Conservation (phyloP, 2,329 filamentous ascomycete genomes). For the Alternaria ethzedia region DNA sequence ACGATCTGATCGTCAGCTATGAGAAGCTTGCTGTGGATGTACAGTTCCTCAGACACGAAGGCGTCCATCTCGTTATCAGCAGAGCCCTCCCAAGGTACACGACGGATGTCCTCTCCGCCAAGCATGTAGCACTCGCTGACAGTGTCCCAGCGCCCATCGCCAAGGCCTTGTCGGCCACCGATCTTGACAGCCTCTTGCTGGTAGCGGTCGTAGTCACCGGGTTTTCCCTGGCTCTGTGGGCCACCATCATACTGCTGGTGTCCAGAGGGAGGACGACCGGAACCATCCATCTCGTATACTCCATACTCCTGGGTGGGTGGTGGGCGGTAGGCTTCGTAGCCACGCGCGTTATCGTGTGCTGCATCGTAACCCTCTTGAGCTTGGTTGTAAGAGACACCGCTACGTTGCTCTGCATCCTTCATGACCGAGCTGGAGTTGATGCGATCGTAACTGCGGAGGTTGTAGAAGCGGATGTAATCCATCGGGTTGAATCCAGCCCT, state of each 20-base stretch:
- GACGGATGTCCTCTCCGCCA: constrained; percentile 71
- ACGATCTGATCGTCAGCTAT: constrained; percentile 84
- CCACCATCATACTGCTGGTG: constrained; percentile 27
- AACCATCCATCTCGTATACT: constrained; percentile 42
- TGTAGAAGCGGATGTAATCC: constrained; percentile 83
- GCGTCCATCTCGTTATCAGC: constrained; percentile 64
- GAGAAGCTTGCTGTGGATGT: constrained; percentile 72
- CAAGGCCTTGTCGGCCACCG: constrained; percentile 53
- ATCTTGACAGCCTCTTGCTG: constrained; percentile 70
- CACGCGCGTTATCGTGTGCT: constrained; percentile 50
- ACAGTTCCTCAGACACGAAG: constrained; percentile 68
- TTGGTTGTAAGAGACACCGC: constrained; percentile 71
- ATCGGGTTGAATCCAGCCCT: constrained; percentile 71
- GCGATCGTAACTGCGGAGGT: constrained; percentile 82
- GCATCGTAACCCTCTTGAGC: constrained; percentile 70
- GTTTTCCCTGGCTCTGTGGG: constrained; percentile 30
- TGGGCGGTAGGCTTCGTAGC: constrained; percentile 45
- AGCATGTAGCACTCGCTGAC: constrained; percentile 86
- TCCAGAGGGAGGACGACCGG: constrained; percentile 21
- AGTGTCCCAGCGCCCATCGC: constrained; percentile 71
- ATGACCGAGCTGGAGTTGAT: constrained; percentile 74
- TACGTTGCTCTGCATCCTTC: constrained; percentile 64
- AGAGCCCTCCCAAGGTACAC: constrained; percentile 65
- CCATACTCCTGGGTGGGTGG: constrained; percentile 47
- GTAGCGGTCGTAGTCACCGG: constrained; percentile 68